Base-by-base conservation (phyloP, 2,329 filamentous ascomycete species). In the Colletotrichum sp. region DNA sequence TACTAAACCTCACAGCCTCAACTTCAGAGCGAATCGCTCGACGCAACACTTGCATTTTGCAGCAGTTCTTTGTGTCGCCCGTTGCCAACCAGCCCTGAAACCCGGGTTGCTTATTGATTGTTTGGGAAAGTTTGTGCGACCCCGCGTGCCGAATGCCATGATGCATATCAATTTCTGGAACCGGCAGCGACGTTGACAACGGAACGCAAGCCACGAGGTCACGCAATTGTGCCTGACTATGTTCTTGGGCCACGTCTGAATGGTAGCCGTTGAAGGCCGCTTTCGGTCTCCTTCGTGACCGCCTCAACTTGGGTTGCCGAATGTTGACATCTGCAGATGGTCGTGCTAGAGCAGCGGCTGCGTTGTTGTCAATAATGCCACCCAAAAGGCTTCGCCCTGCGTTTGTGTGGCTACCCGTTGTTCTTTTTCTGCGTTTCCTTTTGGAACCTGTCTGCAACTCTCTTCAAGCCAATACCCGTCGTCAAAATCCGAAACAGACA, bases 341-440 rank as follows among this genome's bases (percentile, higher is more conserved):
- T 69, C 24, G 15, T 64, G 73, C 63, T 63, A 43, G 55, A 57
- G 8, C 32, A 55, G 39, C 39, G 74, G 28, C 48, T 59, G 59
- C 39, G 34, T 39, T 69, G 65, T 65, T 68, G 70, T 60, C 70
- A 76, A 74, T 66, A 68, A 60, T 74, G 60, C 59, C 70, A 69
- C 74, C 43, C 67, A 63, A 65, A 73, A 43, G 16, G 21, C 12
- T 26, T 55, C 70, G 70, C 74, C 70, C 74, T 76, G 71, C 70
- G 59, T 73, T 55, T 61, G 64, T 73, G 60, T 74, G 70, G 70
- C 64, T 30, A 65, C 24, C 57, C 65, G 65, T 67, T 6, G 8
- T 69, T 76, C 63, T 67, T 65, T 74, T 74, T 76, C 48, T 52
- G 34, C 18, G 21, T 74, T 75, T 72, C 63, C 70, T 74, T 76